Conservation (phyloP, 208 protist species). For the Phytomonas serpens region DNA sequence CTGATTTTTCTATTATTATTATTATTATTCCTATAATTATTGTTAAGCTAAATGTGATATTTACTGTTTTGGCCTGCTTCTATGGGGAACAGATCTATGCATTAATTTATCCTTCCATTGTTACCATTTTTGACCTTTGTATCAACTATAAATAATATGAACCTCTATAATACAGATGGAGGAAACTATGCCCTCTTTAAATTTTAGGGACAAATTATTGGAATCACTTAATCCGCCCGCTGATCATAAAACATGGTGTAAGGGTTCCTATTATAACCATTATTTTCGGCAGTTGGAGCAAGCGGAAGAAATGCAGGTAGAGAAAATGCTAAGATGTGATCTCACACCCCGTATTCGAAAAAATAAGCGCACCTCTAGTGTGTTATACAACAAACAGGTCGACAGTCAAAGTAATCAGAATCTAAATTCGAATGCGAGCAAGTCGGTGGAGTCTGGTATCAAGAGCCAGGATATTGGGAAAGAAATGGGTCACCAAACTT, state of each 20-base stretch:
- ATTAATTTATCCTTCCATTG: neutral
- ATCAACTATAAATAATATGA: neutral
- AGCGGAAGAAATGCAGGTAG: neutral
- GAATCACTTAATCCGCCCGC: neutral
- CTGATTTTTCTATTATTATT: neutral
- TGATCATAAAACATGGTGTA: neutral
- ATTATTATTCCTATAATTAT: neutral
- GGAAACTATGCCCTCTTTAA: neutral
- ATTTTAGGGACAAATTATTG: neutral
- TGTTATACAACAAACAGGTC: neutral
- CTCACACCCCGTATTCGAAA: neutral
- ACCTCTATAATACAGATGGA: neutral
- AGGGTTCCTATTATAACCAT: neutral
- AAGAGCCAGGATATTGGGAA: neutral
- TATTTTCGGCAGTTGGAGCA: neutral
- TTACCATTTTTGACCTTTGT: neutral
- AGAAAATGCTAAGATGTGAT: neutral
- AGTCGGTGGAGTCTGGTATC: neutral
- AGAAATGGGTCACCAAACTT: neutral
- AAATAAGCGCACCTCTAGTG: neutral
- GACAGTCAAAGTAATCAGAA: neutral
- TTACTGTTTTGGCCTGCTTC: neutral
- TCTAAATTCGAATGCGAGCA: neutral
- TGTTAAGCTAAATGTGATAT: neutral
- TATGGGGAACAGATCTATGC: neutral